Conservation (phyloP, 1,139 yeast genomes). For the Candida smagusa region DNA sequence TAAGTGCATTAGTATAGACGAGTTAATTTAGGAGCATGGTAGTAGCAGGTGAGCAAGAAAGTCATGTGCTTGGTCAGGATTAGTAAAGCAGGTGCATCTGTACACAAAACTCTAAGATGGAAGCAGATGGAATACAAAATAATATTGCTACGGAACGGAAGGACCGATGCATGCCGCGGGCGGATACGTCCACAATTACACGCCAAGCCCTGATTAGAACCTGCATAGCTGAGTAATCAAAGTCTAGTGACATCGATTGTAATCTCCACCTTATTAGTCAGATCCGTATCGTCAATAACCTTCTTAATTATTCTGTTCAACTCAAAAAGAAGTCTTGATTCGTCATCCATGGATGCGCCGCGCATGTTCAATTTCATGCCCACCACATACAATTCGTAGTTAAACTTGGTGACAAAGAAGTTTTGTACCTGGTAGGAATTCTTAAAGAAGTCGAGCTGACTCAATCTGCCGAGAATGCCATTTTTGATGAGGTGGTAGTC, state of each 20-base stretch:
- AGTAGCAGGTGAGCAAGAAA: too few species aligned
- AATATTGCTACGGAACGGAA: too few species aligned
- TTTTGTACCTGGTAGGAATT: slow-evolving; percentile 45
- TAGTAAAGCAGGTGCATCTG: too few species aligned
- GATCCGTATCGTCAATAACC: slow-evolving; percentile 21
- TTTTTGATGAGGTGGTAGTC: slow-evolving; percentile 37
- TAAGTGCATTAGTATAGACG: too few species aligned
- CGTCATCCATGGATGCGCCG: slow-evolving; percentile 74
- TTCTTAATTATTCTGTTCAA: slow-evolving; percentile 45
- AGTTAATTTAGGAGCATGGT: too few species aligned
- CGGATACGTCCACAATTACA: too few species aligned
- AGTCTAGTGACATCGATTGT: slow-evolving; percentile 59
- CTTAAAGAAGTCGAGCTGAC: slow-evolving; percentile 48
- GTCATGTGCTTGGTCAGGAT: too few species aligned
- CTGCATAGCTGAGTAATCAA: background rate
- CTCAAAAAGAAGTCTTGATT: slow-evolving; percentile 53
- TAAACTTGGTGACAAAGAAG: slow-evolving; percentile 58
- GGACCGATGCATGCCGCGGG: too few species aligned
- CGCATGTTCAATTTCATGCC: slow-evolving; percentile 54
- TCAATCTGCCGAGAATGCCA: slow-evolving; percentile 35
- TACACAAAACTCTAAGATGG: too few species aligned
- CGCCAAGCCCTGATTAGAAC: too few species aligned
- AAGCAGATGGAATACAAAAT: too few species aligned
- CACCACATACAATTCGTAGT: slow-evolving; percentile 55
- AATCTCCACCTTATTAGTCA: slow-evolving; percentile 43